Percentiles rank a stretch among this genome's conserved stretches.
These are phyloP conservation scores for Rhodotorula graminis DNA, from an alignment of 768 basidiomycete species.

Conservation along the genomic window DNA sequence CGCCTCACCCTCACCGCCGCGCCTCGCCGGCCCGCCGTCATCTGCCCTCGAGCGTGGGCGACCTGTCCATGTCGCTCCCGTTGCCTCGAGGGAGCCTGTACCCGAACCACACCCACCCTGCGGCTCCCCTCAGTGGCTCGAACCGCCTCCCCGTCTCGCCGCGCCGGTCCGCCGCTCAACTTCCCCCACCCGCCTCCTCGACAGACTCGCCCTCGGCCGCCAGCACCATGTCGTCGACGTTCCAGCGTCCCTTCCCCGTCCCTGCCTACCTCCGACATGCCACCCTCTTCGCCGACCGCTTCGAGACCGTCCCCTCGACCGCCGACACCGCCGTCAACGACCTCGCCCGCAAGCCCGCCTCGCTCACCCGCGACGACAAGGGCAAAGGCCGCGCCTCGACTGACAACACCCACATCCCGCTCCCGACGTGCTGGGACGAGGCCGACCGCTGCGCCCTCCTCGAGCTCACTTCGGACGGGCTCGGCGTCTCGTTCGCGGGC, in stretches of 20 bases:
- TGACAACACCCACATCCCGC: neutral
- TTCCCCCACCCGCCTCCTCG: neutral
- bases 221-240: neutral
- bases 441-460: constrained; percentile 29
- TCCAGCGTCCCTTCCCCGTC: constrained; percentile 29
- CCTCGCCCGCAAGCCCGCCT: neutral
- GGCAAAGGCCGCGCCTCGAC: neutral
- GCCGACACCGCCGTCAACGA: neutral
- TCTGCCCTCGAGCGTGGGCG: no score
- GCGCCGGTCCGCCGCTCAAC: neutral
- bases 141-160: constrained; percentile 27
- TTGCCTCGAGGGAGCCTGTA: no score
- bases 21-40: no score
- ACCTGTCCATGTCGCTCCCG: no score
- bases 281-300: constrained; percentile 9
- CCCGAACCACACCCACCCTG: no score
- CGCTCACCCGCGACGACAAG: neutral
- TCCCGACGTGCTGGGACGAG: constrained; percentile 28
- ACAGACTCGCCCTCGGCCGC: neutral
- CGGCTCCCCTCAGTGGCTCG: constrained; percentile 3
- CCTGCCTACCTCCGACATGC: constrained; percentile 38
- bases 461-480: constrained; percentile 23
- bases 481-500: constrained; percentile 24
- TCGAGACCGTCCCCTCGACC: constrained; percentile 26
- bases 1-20: no score